Conservation (phyloP, 2,329 filamentous ascomycete genomes). For the Apiospora saccharicola region DNA sequence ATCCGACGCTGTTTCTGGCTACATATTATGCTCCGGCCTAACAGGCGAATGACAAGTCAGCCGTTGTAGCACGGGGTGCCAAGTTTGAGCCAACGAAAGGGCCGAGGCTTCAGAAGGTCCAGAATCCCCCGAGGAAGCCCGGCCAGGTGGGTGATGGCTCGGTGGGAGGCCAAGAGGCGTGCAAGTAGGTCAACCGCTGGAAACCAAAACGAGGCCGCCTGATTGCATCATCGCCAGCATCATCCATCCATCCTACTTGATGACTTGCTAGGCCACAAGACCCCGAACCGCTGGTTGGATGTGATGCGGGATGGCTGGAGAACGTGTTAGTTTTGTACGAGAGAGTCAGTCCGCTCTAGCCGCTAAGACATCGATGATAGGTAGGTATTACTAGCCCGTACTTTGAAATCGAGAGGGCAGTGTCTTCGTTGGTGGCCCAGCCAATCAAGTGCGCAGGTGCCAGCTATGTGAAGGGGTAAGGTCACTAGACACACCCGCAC, state of each 20-base stretch:
- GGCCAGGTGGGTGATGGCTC: not conserved
- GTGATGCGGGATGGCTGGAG: not conserved
- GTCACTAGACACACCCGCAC: constrained; percentile 18
- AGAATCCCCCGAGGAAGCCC: constrained; percentile 17
- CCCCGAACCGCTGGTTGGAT: constrained; percentile 9
- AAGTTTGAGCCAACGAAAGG: not conserved
- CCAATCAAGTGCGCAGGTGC: not conserved
- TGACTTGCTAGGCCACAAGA: constrained; percentile 18
- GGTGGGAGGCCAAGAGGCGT: not conserved
- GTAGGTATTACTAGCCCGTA: not conserved
- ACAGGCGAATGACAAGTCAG: constrained; percentile 20
- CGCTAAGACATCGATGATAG: not conserved
- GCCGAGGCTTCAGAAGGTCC: not conserved
- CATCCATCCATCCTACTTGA: constrained; percentile 11
- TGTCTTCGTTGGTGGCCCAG: not conserved
- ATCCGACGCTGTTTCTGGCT: constrained; percentile 10
- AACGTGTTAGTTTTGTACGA: no score
- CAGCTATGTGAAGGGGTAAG: not conserved
- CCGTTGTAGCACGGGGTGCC: constrained; percentile 7
- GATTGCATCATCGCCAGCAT: constrained; percentile 19
- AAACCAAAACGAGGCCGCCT: not conserved
- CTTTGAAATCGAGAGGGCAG: not conserved
- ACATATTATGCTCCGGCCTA: constrained; percentile 1
- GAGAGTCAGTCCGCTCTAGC: constrained; percentile 11
- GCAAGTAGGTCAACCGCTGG: not conserved